A percentile compares a stretch with the other conserved stretches of the same genome.
Conservation (phyloP, 192 early-diverging fungal genomes). For the Coemansia sp. region DNA sequence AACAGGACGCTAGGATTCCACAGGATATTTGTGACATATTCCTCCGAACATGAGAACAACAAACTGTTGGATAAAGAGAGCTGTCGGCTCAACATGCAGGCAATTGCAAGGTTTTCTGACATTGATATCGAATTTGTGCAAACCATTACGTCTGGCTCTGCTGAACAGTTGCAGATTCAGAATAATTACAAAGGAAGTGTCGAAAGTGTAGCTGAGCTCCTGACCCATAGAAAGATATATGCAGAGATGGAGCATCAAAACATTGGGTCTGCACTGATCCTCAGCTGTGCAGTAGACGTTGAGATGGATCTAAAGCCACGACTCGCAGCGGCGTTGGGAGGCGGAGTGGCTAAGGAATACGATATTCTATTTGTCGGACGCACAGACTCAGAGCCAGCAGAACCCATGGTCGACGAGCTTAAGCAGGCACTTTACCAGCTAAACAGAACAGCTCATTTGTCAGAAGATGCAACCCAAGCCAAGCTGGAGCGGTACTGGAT, state of each 20-base stretch:
- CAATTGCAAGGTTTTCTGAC: slow-evolving; percentile 21
- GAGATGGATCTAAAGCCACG: slow-evolving; percentile 31
- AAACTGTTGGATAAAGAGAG: neutral
- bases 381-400: slow-evolving; percentile 13
- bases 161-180: neutral
- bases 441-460: neutral
- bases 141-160: neutral
- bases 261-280: slow-evolving; percentile 27
- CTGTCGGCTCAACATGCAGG: slow-evolving; percentile 12
- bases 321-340: slow-evolving; percentile 14
- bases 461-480: neutral
- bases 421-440: slow-evolving; percentile 4
- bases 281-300: slow-evolving; percentile 18
- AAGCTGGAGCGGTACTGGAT: slow-evolving; percentile 17
- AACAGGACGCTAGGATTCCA: slow-evolving; percentile 40
- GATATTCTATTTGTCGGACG: slow-evolving; percentile 34
- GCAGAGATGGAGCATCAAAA: slow-evolving; percentile 15
- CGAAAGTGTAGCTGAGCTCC: slow-evolving; percentile 13
- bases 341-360: neutral
- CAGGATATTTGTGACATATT: slow-evolving; percentile 18
- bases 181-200: slow-evolving; percentile 5
- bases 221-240: slow-evolving; percentile 27
- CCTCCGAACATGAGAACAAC: neutral
- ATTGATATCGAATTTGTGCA: slow-evolving; percentile 16
- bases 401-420: slow-evolving; percentile 13